Evolutionary conservation across 2,329 filamentous ascomycete genomes (phyloP).

Genomic region (Penicillium sp.): DNA sequence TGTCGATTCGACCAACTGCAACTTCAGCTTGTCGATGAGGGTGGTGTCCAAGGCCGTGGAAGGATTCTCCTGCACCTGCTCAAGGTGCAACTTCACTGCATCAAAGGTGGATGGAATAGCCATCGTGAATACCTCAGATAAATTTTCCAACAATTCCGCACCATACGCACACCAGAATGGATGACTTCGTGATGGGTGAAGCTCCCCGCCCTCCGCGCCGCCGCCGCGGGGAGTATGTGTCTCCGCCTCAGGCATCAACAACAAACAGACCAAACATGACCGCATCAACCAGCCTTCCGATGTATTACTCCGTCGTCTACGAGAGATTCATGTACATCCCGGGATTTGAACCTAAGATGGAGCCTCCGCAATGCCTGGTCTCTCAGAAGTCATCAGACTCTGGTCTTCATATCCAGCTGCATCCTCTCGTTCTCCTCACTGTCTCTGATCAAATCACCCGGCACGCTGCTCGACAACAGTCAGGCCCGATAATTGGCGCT

Average conservation of each 20-base stretch:
- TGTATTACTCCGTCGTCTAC: conserved; percentile 9
- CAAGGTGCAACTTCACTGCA: conserved; percentile 44
- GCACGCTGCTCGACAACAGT: conserved; percentile 73
- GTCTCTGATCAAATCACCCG: conserved; percentile 96
- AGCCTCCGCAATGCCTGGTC: conserved; percentile 57
- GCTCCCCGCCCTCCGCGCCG: not conserved
- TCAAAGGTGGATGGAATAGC: conserved; percentile 36
- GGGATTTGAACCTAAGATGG: conserved; percentile 29
- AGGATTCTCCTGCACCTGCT: conserved; percentile 46
- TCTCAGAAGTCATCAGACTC: conserved; percentile 70
- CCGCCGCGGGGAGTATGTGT: conserved; percentile 27
- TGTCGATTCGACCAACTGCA: conserved; percentile 42
- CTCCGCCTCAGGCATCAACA: conserved; percentile 8
- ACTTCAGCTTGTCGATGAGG: conserved; percentile 52
- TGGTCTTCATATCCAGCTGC: conserved; percentile 75
- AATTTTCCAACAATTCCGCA: not conserved
- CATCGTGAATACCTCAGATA: conserved; percentile 25
- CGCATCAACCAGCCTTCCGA: conserved; percentile 13
- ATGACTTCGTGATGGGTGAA: not conserved
- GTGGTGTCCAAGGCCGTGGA: conserved; percentile 47
- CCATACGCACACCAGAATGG: not conserved
- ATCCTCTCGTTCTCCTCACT: conserved; percentile 91
- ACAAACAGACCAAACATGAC: conserved; percentile 35
- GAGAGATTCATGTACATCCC: not conserved
- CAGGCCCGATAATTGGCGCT: conserved; percentile 77